Evolutionary conservation across 352 stramenopile species (phyloP), one percentile per base, ranked within the genome.

Genomic region (Phytophthora rubi): DNA sequence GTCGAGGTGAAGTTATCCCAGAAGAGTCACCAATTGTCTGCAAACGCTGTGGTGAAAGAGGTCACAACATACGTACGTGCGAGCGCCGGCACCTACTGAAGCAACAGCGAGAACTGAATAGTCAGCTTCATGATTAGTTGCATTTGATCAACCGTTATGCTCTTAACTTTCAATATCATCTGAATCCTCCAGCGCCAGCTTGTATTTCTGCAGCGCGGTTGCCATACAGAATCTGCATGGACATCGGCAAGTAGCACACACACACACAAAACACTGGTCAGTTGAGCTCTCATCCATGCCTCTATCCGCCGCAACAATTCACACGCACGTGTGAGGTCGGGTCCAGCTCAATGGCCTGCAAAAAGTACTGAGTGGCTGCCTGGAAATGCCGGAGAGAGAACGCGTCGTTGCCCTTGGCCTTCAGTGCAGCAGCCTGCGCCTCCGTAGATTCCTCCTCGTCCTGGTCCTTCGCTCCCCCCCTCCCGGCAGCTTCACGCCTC

Each of bases 171-270:
- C 23, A 26, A 3, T 26, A 26, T 26, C 84, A 77, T 89, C 68
- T 2, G 89, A 86, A 65, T 95, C 86, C 35, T 81, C 65, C 21
- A 95, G 72, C 2, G 89, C 87, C 49, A 89, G 57, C 9, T 78
- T 65, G 58, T 85, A 93, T 35, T 92, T 85, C 47, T 92, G 89
- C 89, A 39, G 89, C 86, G 15, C 89, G 89, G 58, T 96, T 96
- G 13, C 89, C 89, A 63, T 88, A 93, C 51, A 96, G 56, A 64
- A 94, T 92, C 89, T 96, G 33, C 39, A 48, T 12, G 39, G 12
- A 23, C 23, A 26, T 26, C 23, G 23, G 23, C 23, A 26, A 26
- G 23, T 26, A 32, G 10, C 30, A 16, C 26, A 51, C 52, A 42
- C 5, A n/a, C 23, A 26, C 23, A 26, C 23, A 26, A 26, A 26